Evolutionary conservation across 192 early-diverging fungal species (phyloP).

Genomic region (Thamnidium elegans): DNA sequence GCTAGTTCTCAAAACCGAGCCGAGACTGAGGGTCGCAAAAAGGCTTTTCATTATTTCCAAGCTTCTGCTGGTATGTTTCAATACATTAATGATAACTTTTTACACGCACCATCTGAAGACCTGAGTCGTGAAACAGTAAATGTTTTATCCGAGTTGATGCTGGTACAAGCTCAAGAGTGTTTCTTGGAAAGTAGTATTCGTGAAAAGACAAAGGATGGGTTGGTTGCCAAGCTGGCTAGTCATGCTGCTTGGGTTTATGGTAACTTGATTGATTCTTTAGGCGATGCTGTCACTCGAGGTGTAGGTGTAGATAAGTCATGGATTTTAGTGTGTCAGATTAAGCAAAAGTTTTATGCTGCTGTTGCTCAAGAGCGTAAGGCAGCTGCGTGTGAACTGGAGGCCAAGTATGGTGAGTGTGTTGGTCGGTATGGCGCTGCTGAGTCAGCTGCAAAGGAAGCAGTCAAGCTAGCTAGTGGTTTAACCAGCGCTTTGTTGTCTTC

Average conservation of each 20-base stretch:
- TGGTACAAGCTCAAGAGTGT: slow-evolving; percentile 94
- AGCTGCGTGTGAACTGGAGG: slow-evolving; percentile 70
- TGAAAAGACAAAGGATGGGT: slow-evolving; percentile 83
- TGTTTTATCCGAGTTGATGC: slow-evolving; percentile 79
- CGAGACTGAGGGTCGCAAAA: slow-evolving; percentile 72
- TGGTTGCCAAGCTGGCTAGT: slow-evolving; percentile 89
- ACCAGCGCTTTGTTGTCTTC: slow-evolving; percentile 45
- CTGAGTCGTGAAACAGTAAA: slow-evolving; percentile 88
- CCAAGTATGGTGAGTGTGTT: slow-evolving; percentile 84
- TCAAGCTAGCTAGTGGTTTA: slow-evolving; percentile 73
- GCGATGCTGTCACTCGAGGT: slow-evolving; percentile 58
- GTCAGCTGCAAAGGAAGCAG: slow-evolving; percentile 79
- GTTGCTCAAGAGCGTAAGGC: slow-evolving; percentile 82
- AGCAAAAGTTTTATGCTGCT: slow-evolving; percentile 84
- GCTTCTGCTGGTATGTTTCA: slow-evolving; percentile 90
- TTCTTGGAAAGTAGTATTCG: slow-evolving; percentile 81
- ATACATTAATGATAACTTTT: slow-evolving; percentile 97
- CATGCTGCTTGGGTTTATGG: slow-evolving; percentile 76
- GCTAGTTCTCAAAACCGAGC: slow-evolving; percentile 74
- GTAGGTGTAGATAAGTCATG: slow-evolving; percentile 75
- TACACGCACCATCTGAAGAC: slow-evolving; percentile 93
- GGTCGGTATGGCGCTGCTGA: slow-evolving; percentile 78
- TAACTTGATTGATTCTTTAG: slow-evolving; percentile 69
- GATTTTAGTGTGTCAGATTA: slow-evolving; percentile 81
- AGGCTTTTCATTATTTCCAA: slow-evolving; percentile 89